These are phyloP conservation scores for Apiospora sp. DNA, from an alignment of 2,329 filamentous ascomycete species.

Conservation along the genomic window DNA sequence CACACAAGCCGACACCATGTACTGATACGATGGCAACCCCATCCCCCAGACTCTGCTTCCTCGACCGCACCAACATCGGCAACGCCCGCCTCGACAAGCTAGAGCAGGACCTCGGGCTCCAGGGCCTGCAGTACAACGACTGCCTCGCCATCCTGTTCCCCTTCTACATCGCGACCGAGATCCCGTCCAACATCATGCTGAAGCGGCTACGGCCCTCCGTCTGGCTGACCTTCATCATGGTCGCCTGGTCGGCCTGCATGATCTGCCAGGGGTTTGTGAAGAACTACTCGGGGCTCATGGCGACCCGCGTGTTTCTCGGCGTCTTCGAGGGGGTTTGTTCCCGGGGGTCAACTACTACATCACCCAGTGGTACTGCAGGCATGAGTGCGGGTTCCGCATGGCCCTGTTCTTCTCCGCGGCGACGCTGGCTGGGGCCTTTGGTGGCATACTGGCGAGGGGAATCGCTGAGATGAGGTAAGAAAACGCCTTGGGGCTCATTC, in stretches of 20 bases:
- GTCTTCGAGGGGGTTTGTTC: slow-evolving; percentile 64
- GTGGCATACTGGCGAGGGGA: slow-evolving; percentile 51
- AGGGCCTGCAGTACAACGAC: slow-evolving; percentile 68
- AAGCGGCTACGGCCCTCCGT: slow-evolving; percentile 67
- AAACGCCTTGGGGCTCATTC: too few species aligned
- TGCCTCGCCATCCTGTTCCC: slow-evolving; percentile 68
- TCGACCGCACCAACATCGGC: slow-evolving; percentile 59
- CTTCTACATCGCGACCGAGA: slow-evolving; percentile 63
- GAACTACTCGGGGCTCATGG: slow-evolving; percentile 44
- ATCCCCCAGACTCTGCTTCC: slow-evolving; percentile 53
- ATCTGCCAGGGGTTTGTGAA: slow-evolving; percentile 37
- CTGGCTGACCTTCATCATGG: slow-evolving; percentile 71
- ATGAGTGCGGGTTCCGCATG: slow-evolving; percentile 49
- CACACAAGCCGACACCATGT: too few species aligned
- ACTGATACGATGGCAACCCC: neutral
- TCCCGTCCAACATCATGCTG: slow-evolving; percentile 67
- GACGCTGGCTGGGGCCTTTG: slow-evolving; percentile 57
- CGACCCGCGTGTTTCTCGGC: slow-evolving; percentile 55
- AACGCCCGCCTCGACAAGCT: slow-evolving; percentile 49
- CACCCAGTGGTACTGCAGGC: slow-evolving; percentile 65
- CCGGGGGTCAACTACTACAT: slow-evolving; percentile 69
- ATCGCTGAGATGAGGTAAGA: slow-evolving; percentile 60
- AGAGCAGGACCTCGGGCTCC: slow-evolving; percentile 53
- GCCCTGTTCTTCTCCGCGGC: slow-evolving; percentile 51
- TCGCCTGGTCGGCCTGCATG: slow-evolving; percentile 46